Evolutionary conservation across 2,329 filamentous ascomycete genomes (phyloP), one percentile per base, ranked within the genome.

Genomic region (Pseudogymnoascus sp.): DNA sequence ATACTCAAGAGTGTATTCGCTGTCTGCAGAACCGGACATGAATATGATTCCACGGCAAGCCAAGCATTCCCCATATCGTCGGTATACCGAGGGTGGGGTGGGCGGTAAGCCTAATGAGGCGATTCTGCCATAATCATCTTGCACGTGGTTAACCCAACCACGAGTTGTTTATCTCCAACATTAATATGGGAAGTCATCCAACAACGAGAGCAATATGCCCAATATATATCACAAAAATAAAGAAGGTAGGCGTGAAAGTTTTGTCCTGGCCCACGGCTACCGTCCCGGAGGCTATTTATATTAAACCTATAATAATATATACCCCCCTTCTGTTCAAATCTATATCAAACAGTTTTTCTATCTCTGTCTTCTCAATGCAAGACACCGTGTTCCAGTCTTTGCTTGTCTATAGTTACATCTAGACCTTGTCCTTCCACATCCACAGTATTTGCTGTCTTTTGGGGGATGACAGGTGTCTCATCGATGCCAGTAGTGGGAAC

Each of bases 41-140:
- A 55, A 55, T 55, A 55, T 55, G 45, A 55, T 55, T 55, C 45
- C 45, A 55, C 45, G 45, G 45, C 14, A 55, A 55, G 8, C 45
- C 45, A 33, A 55, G 14, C 26, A 6, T 55, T 55, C 45, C 45
- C 45, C 26, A 55, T 33, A 55, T 55, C 7, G n/a, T 55, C 26
- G 45, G 10, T 33, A 55, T 55, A 55, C 45, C 45, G 45, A 55
- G 45, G 45, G 45, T 55, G 45, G 26, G 45, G 45, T 55, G 45
- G 45, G 45, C 45, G 45, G 45, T 55, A 33, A 55, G 45, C 31
- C 45, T 19, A 33, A 55, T n/a, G n/a, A 26, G n/a, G 45, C 26
- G 45, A 19, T 55, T 55, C 45, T 55, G 45, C 45, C 45, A 12
- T 55, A 33, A 6, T 26, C 19, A 4, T 19, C 26, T 55, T 55